Percentiles rank a stretch among this genome's conserved stretches.
These are phyloP conservation scores for Neophaeococcomyces mojaviensis DNA, from an alignment of 2,329 filamentous ascomycete genomes.

Conservation along the genomic window DNA sequence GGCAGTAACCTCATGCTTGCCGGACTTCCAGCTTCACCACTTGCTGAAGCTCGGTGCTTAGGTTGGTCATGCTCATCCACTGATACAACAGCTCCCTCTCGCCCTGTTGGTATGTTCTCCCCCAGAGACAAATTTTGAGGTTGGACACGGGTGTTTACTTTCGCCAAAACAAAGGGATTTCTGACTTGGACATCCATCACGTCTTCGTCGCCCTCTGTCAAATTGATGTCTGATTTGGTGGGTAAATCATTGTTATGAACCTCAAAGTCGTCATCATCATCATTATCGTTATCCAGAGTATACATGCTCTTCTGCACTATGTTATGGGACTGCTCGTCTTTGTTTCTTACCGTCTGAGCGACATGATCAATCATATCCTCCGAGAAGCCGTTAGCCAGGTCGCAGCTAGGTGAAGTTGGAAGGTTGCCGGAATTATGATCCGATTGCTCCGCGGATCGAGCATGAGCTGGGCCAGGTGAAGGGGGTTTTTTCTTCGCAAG, in stretches of 20 bases:
- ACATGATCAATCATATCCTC: too few relatives aligned
- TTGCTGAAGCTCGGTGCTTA: conserved; percentile 8
- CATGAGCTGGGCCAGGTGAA: neutral
- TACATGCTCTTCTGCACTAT: conserved; percentile 4
- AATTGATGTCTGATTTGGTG: neutral
- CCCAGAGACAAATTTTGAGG: conserved; percentile 10
- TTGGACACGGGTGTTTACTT: conserved; percentile 21
- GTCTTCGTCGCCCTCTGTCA: conserved; percentile 11
- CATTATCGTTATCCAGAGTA: conserved; percentile 3
- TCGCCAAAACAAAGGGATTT: conserved; percentile 33
- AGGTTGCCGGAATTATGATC: too few relatives aligned
- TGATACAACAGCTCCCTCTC: neutral
- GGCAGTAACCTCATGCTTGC: conserved; percentile 3
- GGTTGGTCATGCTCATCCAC: conserved; percentile 21
- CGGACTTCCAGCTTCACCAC: conserved; percentile 17
- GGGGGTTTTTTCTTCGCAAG: conserved; percentile 17
- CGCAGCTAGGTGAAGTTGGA: too few relatives aligned
- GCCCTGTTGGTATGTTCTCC: neutral
- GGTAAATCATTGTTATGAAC: neutral
- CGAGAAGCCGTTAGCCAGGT: too few relatives aligned
- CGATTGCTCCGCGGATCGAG: too few relatives aligned
- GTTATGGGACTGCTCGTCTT: too few relatives aligned
- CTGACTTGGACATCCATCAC: conserved; percentile 16
- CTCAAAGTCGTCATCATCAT: conserved; percentile 3
- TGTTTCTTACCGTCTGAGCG: too few relatives aligned